Evolutionary conservation across 148 eudicot genomes (phyloP).

Genomic region (Camellia granthamiana): DNA sequence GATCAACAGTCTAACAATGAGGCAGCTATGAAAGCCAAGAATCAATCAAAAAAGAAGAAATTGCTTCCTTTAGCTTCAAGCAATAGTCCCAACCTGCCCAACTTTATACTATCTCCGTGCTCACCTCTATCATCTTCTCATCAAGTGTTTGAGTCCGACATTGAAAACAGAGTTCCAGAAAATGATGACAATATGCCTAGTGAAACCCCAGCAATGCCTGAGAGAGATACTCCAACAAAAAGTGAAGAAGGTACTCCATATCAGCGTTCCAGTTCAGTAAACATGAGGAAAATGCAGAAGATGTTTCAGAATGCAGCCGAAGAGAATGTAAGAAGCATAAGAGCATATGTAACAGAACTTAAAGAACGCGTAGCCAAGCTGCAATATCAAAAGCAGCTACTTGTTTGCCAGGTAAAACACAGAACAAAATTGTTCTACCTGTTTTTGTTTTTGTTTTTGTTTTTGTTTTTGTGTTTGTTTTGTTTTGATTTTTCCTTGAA

Average conservation of each 20-base stretch:
- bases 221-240: conserved; percentile 60
- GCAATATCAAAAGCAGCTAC: conserved; percentile 87
- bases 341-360: conserved; percentile 82
- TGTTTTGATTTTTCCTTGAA: not conserved
- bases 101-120: conserved; percentile 69
- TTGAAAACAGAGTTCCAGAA: conserved; percentile 68
- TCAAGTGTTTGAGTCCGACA: conserved; percentile 66
- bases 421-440: not conserved
- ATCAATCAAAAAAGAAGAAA: conserved; percentile 68
- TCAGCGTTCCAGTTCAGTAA: conserved; percentile 76
- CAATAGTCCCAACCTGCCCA: conserved; percentile 51
- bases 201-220: conserved; percentile 44
- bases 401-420: conserved; percentile 75
- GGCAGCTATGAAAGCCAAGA: conserved; percentile 41
- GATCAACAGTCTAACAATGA: conserved; percentile 31
- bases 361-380: conserved; percentile 91
- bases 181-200: conserved; percentile 28
- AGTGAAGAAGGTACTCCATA: conserved; percentile 78
- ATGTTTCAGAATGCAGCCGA: conserved; percentile 97
- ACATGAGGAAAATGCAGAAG: conserved; percentile 93
- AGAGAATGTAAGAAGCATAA: conserved; percentile 84
- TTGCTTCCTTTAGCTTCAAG: conserved; percentile 71
- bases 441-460: no score
- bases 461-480: not conserved
- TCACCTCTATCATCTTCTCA: conserved; percentile 60